A percentile compares a stretch with the other conserved stretches of the same genome.
Conservation (phyloP, 2,329 filamentous ascomycete species). For the Aspergillus sp. region DNA sequence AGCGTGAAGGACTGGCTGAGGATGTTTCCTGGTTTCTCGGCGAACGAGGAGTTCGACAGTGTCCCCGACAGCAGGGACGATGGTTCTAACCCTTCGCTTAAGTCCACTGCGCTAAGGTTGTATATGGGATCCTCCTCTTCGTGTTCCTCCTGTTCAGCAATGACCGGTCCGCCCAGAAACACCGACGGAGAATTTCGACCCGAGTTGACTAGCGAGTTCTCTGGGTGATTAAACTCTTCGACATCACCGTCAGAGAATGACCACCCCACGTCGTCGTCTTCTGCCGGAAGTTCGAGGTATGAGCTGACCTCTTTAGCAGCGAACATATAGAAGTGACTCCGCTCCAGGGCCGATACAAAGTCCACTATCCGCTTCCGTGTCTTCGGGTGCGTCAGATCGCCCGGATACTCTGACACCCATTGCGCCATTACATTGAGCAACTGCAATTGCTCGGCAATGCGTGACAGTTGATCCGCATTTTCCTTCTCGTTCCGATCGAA, state of each 20-base stretch:
- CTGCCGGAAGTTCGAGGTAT: slow-evolving; percentile 65
- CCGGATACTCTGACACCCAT: slow-evolving; percentile 85
- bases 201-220: slow-evolving; percentile 34
- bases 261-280: slow-evolving; percentile 92
- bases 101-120: slow-evolving; percentile 32
- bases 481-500: slow-evolving; percentile 67
- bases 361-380: slow-evolving; percentile 65
- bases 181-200: slow-evolving; percentile 34
- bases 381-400: slow-evolving; percentile 75
- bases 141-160: slow-evolving; percentile 15
- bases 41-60: slow-evolving; percentile 32
- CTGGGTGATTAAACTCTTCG: slow-evolving; percentile 35
- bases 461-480: slow-evolving; percentile 64
- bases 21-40: slow-evolving; percentile 31
- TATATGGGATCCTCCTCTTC: slow-evolving; percentile 31
- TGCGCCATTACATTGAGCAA: slow-evolving; percentile 76
- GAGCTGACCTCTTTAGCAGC: slow-evolving; percentile 76
- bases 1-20: slow-evolving; percentile 37
- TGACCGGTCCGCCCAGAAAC: slow-evolving; percentile 19
- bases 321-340: slow-evolving; percentile 71
- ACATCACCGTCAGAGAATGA: slow-evolving; percentile 66
- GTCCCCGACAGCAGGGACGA: slow-evolving; percentile 32
- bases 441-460: slow-evolving; percentile 71
- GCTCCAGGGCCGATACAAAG: slow-evolving; percentile 67
- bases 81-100: slow-evolving; percentile 32